Base-by-base conservation (phyloP, 1,284 basidiomycete species). In the Ganoderma leucocontextum region DNA sequence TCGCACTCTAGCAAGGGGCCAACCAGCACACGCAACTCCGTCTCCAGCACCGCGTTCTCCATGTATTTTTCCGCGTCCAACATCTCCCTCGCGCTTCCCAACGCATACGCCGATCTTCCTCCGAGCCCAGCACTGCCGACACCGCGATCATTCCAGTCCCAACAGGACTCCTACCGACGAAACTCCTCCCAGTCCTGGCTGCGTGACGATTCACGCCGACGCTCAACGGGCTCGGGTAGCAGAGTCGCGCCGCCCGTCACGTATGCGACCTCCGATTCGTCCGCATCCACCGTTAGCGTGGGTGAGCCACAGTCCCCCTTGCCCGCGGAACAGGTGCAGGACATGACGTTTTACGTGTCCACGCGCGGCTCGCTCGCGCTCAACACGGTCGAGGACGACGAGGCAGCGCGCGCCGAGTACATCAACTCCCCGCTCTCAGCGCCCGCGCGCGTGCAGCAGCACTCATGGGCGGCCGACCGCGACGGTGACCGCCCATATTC, bases 1-100 rank as follows among this genome's bases (percentile, higher is more conserved):
- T 60, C 69, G 64, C 68, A 70, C 53, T 63, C 35, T 12, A 65
- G 67, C 19, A 66, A 66, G 29, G 63, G 61, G 38, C 13, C 60
- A 7, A 25, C 38, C 25, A 70, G 62, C 22, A 65, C 65, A 42
- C 77, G 81, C 57, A 49, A 71, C 25, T 81, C 80, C 4, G 36
- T 81, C 35, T 67, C 74, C 13, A 82, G 81, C 75, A 88, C 83
- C 75, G 79, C 85, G 33, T 84, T 86, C 70, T 88, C 88, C 7
- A 78, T 82, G 65, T 88, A 88, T 73, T 89, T 90, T 77, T 85
- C 86, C 1, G 70, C 82, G 4, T 87, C 84, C 35, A 79, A 73
- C 73, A 70, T 80, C 77, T 76, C 77, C 73, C 75, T 79, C 72
- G 75, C 78, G 67, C 71, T 75, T 63, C 72, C 83, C 25, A 79